These are phyloP conservation scores for Xylaria scruposa DNA, from an alignment of 495 filamentous ascomycete species.

Conservation along the genomic window DNA sequence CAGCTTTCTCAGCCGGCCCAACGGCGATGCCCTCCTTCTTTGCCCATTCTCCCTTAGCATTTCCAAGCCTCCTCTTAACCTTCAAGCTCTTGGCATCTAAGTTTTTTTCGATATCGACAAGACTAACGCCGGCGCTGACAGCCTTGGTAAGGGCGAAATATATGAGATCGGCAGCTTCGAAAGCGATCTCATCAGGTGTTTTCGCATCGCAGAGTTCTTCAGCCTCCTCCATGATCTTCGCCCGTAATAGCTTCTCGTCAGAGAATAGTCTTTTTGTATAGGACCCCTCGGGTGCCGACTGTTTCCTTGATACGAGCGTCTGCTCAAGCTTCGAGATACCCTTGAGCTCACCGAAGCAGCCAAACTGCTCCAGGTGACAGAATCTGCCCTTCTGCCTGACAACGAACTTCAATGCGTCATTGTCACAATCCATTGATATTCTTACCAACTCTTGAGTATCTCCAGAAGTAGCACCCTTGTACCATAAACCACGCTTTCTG, in stretches of 20 bases:
- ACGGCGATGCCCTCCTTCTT: conserved; percentile 74
- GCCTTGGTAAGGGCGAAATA: conserved; percentile 96
- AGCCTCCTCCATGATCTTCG: conserved; percentile 98
- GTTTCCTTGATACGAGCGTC: conserved; percentile 80
- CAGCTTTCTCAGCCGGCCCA: conserved; percentile 45
- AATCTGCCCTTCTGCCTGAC: conserved; percentile 92
- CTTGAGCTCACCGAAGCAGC: conserved; percentile 85
- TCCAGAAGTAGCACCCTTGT: conserved; percentile 93
- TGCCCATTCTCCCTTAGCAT: conserved; percentile 90
- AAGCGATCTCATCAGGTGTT: conserved; percentile 82
- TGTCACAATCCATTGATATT: conserved; percentile 88
- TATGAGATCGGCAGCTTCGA: conserved; percentile 92
- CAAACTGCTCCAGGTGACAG: conserved; percentile 90
- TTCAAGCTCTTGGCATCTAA: conserved; percentile 94
- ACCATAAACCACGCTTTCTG: conserved; percentile 92
- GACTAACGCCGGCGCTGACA: conserved; percentile 76
- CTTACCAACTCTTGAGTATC: conserved; percentile 88
- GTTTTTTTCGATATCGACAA: conserved; percentile 88
- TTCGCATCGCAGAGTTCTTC: conserved; percentile 88
- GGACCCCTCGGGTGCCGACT: conserved; percentile 82
- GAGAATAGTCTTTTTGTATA: conserved; percentile 93
- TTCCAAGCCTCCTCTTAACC: conserved; percentile 86
- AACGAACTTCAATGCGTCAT: conserved; percentile 86
- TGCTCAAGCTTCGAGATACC: conserved; percentile 85
- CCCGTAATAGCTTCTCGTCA: conserved; percentile 84